Base-by-base conservation (phyloP, 2,329 filamentous ascomycete genomes). In the Metarhizium anisopliae region DNA sequence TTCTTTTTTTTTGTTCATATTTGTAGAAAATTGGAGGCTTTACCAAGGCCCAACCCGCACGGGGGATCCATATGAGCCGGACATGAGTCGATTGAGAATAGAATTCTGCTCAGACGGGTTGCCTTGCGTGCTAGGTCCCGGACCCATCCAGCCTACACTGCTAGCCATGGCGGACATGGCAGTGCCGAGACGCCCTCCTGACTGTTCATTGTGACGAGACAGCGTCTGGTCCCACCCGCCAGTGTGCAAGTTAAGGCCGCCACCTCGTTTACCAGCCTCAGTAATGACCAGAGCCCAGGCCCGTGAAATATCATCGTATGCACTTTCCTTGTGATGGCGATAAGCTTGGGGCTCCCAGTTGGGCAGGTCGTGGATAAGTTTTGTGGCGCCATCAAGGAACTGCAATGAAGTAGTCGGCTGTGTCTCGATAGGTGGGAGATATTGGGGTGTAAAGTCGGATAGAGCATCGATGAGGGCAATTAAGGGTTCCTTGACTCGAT, bases 381-480 rank as follows among this genome's bases (percentile, higher is more conserved):
- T 85, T 36, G 94, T 99, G 57, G 89, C 93, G 50, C 87, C 87
- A 62, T 99, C 90, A 29, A 99, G 81, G 67, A 92, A 99, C 64
- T 86, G 85, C 51, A 99, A 79, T 2, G 92, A 96, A 14, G 86
- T 81, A 35, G 86, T 85, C n/a, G 89, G 78, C 67, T 96, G 92
- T 2, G 82, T 78, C 74, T 99, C 94, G 66, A 89, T 87, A 0
- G 94, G 94, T 13, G 94, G 94, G 2, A 99, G 83, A 66, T 95
- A 99, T 70, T 97, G 91, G 4, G 91, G 90, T 0, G 92, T 97
- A 68, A 95, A 99, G 67, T 99, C 94, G 68, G 87, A 86, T 49
- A 99, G 79, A 47, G 94, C 91, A 57, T 96, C 90, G 58, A 96
- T 83, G 29, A 99, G 81, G 56, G 90, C 85, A 30, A 84, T 76